Percentiles rank a stretch among this genome's conserved stretches.
These are phyloP conservation scores for Phascolomyces articulosus DNA, from an alignment of 371 early-diverging fungal genomes.

Conservation along the genomic window DNA sequence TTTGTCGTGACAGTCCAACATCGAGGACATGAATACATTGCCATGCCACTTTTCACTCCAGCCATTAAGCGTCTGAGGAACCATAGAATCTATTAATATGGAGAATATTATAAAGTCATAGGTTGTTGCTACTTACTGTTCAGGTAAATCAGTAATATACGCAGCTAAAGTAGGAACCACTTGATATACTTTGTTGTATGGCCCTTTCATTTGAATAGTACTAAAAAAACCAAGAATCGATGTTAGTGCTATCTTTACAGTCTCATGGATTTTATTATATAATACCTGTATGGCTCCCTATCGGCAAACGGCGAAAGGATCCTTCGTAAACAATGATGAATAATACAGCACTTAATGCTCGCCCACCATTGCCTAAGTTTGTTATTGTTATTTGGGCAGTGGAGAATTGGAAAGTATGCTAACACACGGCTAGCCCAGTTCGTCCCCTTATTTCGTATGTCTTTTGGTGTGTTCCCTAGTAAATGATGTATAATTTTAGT, in stretches of 20 bases:
- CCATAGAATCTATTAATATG: not conserved
- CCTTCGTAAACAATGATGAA: not conserved
- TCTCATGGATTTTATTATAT: not conserved
- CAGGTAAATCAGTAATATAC: not conserved
- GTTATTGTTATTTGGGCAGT: not conserved
- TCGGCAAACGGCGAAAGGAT: not conserved
- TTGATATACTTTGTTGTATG: not conserved
- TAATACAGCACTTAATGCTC: not conserved
- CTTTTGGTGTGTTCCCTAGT: not conserved
- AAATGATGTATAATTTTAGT: not conserved
- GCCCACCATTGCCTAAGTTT: not conserved
- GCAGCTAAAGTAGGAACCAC: not conserved
- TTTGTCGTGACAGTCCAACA: not conserved
- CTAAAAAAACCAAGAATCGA: not conserved
- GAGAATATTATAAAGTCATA: not conserved
- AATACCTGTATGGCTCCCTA: not conserved
- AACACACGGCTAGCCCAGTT: constrained; percentile 6
- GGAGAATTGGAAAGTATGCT: constrained; percentile 3
- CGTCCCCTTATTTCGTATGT: not conserved
- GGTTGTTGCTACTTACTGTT: not conserved
- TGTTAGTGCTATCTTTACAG: no score
- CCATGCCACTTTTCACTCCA: not conserved
- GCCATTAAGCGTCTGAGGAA: not conserved
- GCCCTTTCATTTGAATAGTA: not conserved
- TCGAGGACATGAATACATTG: not conserved